Evolutionary conservation across 345 rosid species (phyloP).

Genomic region (Salix udensis): DNA sequence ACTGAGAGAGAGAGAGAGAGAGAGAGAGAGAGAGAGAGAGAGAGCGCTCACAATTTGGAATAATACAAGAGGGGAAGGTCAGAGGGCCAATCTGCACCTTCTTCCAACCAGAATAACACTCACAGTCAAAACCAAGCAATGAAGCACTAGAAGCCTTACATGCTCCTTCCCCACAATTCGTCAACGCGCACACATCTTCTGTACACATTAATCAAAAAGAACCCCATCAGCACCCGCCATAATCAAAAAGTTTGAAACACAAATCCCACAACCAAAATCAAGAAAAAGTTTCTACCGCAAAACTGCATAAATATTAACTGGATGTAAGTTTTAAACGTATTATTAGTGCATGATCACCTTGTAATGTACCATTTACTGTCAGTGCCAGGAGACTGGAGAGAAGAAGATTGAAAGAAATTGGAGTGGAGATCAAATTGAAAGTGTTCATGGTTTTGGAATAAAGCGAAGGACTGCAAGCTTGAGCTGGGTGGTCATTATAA

Average conservation of each 20-base stretch:
- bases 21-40: not conserved
- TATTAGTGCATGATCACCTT: not conserved
- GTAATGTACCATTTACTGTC: not conserved
- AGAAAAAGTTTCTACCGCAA: not conserved
- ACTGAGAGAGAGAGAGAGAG: not conserved
- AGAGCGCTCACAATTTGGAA: constrained; percentile 52
- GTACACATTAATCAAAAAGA: not conserved
- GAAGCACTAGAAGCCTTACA: constrained; percentile 20
- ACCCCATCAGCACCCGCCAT: not conserved
- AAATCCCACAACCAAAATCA: not conserved
- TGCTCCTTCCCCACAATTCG: constrained; percentile 38
- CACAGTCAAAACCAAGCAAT: constrained; percentile 29
- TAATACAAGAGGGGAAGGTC: constrained; percentile 29
- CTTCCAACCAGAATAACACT: constrained; percentile 46
- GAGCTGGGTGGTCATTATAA: not conserved
- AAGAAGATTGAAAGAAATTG: constrained; percentile 12
- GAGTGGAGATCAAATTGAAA: constrained; percentile 1
- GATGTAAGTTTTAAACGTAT: not conserved
- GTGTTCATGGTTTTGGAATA: constrained; percentile 1
- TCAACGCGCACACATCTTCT: constrained; percentile 12
- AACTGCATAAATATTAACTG: not conserved
- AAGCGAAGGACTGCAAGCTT: not conserved
- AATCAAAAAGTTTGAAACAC: not conserved
- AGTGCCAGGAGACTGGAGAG: constrained; percentile 10
- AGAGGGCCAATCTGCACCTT: constrained; percentile 37